Evolutionary conservation across 1,139 yeast species (phyloP), one percentile per base, ranked within the genome.

Genomic region (Magnusiomyces tetraspermus): DNA sequence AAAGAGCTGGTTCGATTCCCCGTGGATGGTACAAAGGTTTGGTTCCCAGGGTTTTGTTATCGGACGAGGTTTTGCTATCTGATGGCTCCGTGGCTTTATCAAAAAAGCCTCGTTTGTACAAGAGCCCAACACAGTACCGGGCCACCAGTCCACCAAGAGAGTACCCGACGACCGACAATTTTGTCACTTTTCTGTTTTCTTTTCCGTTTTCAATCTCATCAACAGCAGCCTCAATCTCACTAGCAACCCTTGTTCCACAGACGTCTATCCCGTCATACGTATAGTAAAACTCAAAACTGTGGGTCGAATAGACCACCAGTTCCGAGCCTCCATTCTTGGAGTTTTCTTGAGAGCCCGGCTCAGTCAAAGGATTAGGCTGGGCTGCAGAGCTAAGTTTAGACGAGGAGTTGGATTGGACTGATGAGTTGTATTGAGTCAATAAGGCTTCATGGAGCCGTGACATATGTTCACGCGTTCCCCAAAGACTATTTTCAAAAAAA

Each of bases 181-280:
- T 59, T 23, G 60, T 55, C 36, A 68, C 68, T 11, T 54, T 54
- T 23, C 55, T 51, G 47, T 31, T 38, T 19, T 43, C 50, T 4
- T 22, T 51, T 8, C n/a, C n/a, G n/a, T n/a, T n/a, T n/a, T n/a
- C n/a, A 3, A 26, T 13, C 56, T 60, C 2, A 1, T 65, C 62
- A 2, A 83, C 73, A 59, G 78, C 77, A 1, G 61, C 65, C 30
- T 73, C 64, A 48, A 87, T 80, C 66, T 87, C 96, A 54, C 77
- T 78, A 1, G 85, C 80, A 3, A 85, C 84, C 40, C 95, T 71
- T 53, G 80, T 74, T 1, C 95, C 96, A 64, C 92, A 86, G 42
- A 87, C 80, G 60, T 86, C 95, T 36, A 87, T 80, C 1, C 96
- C 96, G 63, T 87, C 96, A 61, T 86, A 83, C 1, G 96, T 87